These are phyloP conservation scores for Plantago ovata DNA, from an alignment of 257 asterid genomes.

Conservation along the genomic window DNA sequence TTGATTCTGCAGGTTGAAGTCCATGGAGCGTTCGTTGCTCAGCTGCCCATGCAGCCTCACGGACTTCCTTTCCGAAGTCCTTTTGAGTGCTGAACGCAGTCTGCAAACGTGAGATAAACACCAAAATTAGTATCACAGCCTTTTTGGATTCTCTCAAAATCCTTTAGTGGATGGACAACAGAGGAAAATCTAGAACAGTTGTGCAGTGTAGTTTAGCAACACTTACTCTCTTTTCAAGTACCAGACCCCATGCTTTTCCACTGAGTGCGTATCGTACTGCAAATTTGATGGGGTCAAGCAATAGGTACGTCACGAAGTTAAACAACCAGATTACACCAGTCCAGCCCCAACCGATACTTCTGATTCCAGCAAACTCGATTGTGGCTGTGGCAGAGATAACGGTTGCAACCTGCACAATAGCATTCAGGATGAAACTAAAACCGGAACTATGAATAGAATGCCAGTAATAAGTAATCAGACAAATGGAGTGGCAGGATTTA, in stretches of 20 bases:
- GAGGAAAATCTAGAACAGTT: background rate
- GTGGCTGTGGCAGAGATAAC: constrained; percentile 37
- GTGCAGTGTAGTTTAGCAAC: constrained; percentile 6
- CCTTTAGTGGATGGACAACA: background rate
- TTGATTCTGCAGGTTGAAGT: constrained; percentile 29
- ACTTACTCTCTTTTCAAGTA: constrained; percentile 43
- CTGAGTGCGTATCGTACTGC: constrained; percentile 45
- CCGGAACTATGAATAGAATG: background rate
- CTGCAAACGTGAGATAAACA: constrained; percentile 19
- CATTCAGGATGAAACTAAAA: background rate
- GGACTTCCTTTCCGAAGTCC: constrained; percentile 49
- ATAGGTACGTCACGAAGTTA: constrained; percentile 29
- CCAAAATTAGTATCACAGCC: background rate
- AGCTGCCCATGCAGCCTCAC: constrained; percentile 67
- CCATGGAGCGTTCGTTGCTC: constrained; percentile 47
- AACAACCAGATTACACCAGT: constrained; percentile 52
- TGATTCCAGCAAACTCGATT: constrained; percentile 39
- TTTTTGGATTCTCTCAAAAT: background rate
- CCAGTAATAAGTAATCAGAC: too few relatives aligned
- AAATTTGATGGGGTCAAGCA: constrained; percentile 47
- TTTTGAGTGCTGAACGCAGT: constrained; percentile 44
- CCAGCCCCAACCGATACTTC: constrained; percentile 53
- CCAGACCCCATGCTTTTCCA: constrained; percentile 50
- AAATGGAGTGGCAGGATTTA: constrained; percentile 6
- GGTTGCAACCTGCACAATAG: constrained; percentile 41